Evolutionary conservation across 495 filamentous ascomycete species (phyloP), one percentile per base, ranked within the genome.

Genomic region (Bathelium albidoporum): DNA sequence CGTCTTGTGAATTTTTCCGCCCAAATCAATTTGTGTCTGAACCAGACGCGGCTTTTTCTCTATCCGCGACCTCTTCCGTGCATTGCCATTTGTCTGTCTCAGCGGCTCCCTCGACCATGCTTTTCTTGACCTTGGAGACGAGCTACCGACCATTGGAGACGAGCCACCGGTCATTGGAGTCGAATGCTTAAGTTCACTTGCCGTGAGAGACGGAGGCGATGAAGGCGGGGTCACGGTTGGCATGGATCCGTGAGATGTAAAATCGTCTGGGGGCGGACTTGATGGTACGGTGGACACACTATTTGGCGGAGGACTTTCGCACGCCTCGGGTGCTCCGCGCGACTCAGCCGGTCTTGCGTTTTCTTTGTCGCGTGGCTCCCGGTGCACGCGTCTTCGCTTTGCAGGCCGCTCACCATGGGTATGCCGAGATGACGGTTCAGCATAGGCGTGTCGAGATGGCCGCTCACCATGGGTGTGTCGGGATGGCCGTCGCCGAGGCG

Each of bases 1-100:
- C n/a, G 79, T 82, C 64, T 81, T 82, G 58, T 81, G 77, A 41
- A 82, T 72, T 52, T 83, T 76, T 64, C 77, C 78, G 18, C 86
- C 87, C 32, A 89, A 75, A 66, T 88, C 86, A 36, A 90, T 81
- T 59, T 85, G 84, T 75, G 86, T 83, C 68, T 90, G 87, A 31
- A 80, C 83, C 64, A 87, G 69, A 2, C 71, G 64, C 5, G 20
- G 36, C 60, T 62, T 49, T 49, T 62, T 62, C 20, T 32, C 36
- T n/a, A 22, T 9, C 20, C 22, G 26, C 24, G 34, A 18, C 26
- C n/a, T 24, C 22, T 62, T 62, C 32, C 28, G 60, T 11, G 22
- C 39, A 62, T 62, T 62, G 12, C 41, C 60, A 31, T 20, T 62
- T 14, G 34, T 32, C 22, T 62, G 22, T n/a, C 60, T 45, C 7